These are phyloP conservation scores for Echinosophora koreensis DNA, from an alignment of 306 rosid species.

Conservation along the genomic window DNA sequence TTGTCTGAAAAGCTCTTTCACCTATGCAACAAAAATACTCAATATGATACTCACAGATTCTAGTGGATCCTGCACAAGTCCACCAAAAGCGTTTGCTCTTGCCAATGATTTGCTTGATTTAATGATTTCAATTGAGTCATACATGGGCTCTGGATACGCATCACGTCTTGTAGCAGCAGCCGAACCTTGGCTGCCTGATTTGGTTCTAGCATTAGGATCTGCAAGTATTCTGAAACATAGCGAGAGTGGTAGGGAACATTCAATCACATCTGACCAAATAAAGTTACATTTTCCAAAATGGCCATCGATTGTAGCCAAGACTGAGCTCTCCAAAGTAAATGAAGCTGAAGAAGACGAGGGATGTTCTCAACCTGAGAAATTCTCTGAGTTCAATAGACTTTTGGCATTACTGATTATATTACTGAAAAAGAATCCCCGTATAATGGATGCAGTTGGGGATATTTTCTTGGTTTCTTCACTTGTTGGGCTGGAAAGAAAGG, in stretches of 20 bases:
- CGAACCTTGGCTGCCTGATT: slow-evolving; percentile 92
- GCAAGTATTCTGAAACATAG: slow-evolving; percentile 49
- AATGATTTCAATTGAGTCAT: slow-evolving; percentile 62
- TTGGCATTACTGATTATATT: slow-evolving; percentile 54
- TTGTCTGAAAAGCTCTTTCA: slow-evolving; percentile 78
- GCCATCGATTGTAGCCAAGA: slow-evolving; percentile 67
- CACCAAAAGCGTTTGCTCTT: slow-evolving; percentile 59
- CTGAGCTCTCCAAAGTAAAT: slow-evolving; percentile 54
- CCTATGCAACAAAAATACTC: slow-evolving; percentile 81
- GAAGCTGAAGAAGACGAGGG: slow-evolving; percentile 59
- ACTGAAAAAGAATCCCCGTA: slow-evolving; percentile 59
- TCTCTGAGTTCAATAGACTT: slow-evolving; percentile 66
- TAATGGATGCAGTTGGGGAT: slow-evolving; percentile 71
- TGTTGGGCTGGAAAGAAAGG: slow-evolving; percentile 67
- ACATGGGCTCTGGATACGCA: slow-evolving; percentile 71
- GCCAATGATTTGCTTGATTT: slow-evolving; percentile 76
- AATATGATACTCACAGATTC: slow-evolving; percentile 55
- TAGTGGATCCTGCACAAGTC: slow-evolving; percentile 55
- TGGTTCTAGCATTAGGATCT: slow-evolving; percentile 77
- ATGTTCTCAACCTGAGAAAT: slow-evolving; percentile 46
- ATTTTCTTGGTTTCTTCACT: slow-evolving; percentile 67
- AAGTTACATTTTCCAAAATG: slow-evolving; percentile 69
- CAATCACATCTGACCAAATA: slow-evolving; percentile 48
- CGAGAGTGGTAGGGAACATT: slow-evolving; percentile 46
- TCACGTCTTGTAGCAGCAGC: slow-evolving; percentile 68